Evolutionary conservation across 306 rosid species (phyloP), one percentile per base, ranked within the genome.

Genomic region (Dalbergia cultrata): DNA sequence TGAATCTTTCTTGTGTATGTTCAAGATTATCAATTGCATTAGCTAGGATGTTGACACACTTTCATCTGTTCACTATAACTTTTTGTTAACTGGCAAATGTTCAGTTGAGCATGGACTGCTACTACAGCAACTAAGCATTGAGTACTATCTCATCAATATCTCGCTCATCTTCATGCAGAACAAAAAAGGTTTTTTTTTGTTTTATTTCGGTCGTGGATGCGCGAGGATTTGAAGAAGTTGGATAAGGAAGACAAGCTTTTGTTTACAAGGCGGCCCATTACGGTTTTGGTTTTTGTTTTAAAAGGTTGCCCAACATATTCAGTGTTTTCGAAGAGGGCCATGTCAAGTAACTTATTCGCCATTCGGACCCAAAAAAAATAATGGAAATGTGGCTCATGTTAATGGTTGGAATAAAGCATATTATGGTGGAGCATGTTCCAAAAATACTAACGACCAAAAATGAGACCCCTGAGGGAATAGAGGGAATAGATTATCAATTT

Each of bases 221-320:
- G 92, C 67, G 98, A 88, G 71, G 96, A 88, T 81, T 76, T 93
- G 74, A 90, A 85, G 87, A 81, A 80, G 83, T 92, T 75, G 35
- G 99, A 95, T 86, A 89, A 86, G 86, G 96, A 91, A 80, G 99
- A 93, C 86, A 91, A 89, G 71, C 81, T 84, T 82, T 1, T 26
- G 31, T 26, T 26, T 1, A 26, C 3, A 26, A 26, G 31, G 31
- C 31, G 31, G 31, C 31, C 31, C 2, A 26, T 26, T 26, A 26
- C 31, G 0, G 1, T 26, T 26, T 26, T 26, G 26, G 26, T 26
- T 26, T 26, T 26, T 26, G 31, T 26, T 26, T 26, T 26, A 26
- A 26, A 1, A 1, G 31, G 31, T 0, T 2, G 31, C 31, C 31
- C 31, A 26, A 26, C 31, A 1, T 26, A 2, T 26, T 26, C 31